Evolutionary conservation across 2,329 filamentous ascomycete genomes (phyloP).

Genomic region (Penicillium olsonii): DNA sequence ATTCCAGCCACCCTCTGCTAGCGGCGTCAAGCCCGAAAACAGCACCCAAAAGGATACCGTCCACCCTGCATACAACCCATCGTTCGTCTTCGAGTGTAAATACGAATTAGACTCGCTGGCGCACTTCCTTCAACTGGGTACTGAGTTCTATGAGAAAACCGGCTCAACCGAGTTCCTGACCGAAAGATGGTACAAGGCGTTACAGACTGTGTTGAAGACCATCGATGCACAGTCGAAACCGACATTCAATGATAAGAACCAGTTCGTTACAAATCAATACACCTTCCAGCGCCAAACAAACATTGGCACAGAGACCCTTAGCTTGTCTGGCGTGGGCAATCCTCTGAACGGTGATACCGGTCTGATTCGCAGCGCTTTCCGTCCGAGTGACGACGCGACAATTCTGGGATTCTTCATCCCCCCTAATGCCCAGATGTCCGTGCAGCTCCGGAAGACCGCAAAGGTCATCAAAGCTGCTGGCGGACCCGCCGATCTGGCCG

Average conservation of each 20-base stretch:
- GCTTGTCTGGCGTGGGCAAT: constrained; percentile 81
- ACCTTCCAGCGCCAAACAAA: constrained; percentile 82
- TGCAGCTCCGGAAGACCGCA: constrained; percentile 77
- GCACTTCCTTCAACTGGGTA: constrained; percentile 81
- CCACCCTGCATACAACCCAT: constrained; percentile 81
- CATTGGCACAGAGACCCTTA: constrained; percentile 86
- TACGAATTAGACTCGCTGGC: constrained; percentile 97
- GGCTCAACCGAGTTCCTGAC: constrained; percentile 77
- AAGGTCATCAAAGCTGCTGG: constrained; percentile 63
- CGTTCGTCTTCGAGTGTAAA: constrained; percentile 94
- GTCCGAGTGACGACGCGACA: constrained; percentile 91
- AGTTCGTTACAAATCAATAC: constrained; percentile 73
- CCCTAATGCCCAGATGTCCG: constrained; percentile 92
- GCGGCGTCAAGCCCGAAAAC: constrained; percentile 67
- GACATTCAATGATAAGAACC: constrained; percentile 73
- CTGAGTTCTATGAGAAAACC: constrained; percentile 82
- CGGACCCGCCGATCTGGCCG: constrained; percentile 55
- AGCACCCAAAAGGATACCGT: constrained; percentile 84
- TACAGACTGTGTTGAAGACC: constrained; percentile 72
- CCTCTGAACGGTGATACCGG: constrained; percentile 82
- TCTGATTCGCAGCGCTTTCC: constrained; percentile 85
- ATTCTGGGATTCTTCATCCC: constrained; percentile 95
- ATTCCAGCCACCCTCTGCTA: constrained; percentile 90
- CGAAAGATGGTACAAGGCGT: constrained; percentile 73
- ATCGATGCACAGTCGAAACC: constrained; percentile 76